These are phyloP conservation scores for Ophiostoma piceae DNA, from an alignment of 2,329 filamentous ascomycete species.

Conservation along the genomic window DNA sequence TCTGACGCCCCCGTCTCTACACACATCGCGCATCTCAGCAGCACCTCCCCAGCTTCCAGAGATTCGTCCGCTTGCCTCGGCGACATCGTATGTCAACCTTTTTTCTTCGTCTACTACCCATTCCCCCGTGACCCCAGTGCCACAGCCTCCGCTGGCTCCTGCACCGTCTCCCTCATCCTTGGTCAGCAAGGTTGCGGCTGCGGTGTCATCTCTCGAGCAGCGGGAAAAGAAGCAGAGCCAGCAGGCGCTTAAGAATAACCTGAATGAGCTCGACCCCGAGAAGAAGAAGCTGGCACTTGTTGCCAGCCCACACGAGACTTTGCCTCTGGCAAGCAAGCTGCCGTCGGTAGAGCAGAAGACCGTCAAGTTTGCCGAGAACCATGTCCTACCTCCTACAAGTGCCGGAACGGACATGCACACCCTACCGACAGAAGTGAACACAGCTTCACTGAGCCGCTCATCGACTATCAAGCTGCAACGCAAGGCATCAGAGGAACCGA, in stretches of 20 bases:
- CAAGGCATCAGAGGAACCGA: not conserved
- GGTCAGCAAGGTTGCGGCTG: slow-evolving; percentile 29
- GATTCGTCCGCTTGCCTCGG: slow-evolving; percentile 40
- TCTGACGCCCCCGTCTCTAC: slow-evolving; percentile 21
- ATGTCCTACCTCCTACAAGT: slow-evolving; percentile 5
- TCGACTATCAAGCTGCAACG: not conserved
- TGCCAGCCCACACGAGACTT: not conserved
- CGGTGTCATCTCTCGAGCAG: slow-evolving; percentile 36
- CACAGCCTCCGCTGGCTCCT: slow-evolving; percentile 11
- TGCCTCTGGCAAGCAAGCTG: not conserved
- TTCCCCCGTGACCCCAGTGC: slow-evolving; percentile 18
- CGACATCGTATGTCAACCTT: slow-evolving; percentile 49
- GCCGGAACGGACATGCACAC: not conserved
- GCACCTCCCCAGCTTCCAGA: slow-evolving; percentile 22
- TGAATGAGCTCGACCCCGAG: not conserved
- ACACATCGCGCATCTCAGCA: slow-evolving; percentile 14
- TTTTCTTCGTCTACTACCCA: not conserved
- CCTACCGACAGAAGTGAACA: not conserved
- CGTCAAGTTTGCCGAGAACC: slow-evolving; percentile 21
- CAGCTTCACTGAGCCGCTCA: not conserved
- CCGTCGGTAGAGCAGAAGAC: not conserved
- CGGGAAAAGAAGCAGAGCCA: slow-evolving; percentile 5
- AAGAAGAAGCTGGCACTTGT: not conserved
- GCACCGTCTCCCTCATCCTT: slow-evolving; percentile 31
- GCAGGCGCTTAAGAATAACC: not conserved